Percentiles rank a stretch among this genome's conserved stretches.
Conservation (phyloP, 345 rosid species). For the Schrenkiella parvula region DNA sequence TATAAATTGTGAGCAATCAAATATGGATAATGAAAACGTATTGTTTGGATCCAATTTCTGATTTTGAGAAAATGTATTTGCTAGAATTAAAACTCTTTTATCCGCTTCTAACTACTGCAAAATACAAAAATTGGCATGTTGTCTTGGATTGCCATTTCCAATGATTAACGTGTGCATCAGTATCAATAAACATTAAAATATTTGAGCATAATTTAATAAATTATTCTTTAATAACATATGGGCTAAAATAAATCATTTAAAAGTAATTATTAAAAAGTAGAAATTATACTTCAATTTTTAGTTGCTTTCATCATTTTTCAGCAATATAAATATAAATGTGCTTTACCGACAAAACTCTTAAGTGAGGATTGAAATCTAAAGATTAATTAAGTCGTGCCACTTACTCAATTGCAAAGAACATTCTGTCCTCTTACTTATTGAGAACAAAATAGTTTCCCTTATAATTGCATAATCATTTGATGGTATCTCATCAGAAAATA, state of each 20-base stretch:
- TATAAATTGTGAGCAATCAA: too few relatives aligned
- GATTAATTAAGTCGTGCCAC: neutral
- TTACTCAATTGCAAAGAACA: conserved; percentile 10
- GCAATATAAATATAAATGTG: neutral
- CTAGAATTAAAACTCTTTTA: too few relatives aligned
- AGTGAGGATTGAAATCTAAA: neutral
- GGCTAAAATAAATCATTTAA: neutral
- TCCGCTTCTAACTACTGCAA: too few relatives aligned
- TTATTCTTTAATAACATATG: neutral
- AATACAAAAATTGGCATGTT: too few relatives aligned
- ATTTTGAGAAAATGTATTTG: too few relatives aligned
- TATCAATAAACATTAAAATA: too few relatives aligned
- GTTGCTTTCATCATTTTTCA: conserved; percentile 8
- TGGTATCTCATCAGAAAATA: neutral
- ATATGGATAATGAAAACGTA: too few relatives aligned
- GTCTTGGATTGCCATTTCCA: too few relatives aligned
- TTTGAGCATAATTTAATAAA: neutral
- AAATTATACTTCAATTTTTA: neutral
- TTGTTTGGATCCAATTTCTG: too few relatives aligned
- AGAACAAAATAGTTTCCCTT: neutral
- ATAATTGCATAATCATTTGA: neutral
- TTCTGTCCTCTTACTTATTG: neutral
- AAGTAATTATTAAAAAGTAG: neutral
- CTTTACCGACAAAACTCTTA: conserved; percentile 17
- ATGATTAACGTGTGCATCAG: too few relatives aligned